These are phyloP conservation scores for Danielia oregonensis DNA, from an alignment of 805 yeast species.

Conservation along the genomic window DNA sequence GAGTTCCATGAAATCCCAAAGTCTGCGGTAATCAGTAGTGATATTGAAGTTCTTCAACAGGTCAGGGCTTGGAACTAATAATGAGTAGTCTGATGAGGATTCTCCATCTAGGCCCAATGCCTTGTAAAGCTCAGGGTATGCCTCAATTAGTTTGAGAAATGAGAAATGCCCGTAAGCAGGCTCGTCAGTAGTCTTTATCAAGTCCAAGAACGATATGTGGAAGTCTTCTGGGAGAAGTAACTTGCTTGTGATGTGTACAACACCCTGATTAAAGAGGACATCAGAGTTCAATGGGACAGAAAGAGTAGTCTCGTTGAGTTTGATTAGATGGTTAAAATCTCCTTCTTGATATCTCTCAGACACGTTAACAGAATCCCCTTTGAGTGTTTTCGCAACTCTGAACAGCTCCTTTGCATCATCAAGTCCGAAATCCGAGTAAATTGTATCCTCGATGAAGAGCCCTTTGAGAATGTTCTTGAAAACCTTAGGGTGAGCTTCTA, in stretches of 20 bases:
- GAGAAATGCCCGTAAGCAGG: slow-evolving; percentile 19
- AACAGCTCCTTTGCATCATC: slow-evolving; percentile 16
- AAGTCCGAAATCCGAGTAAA: slow-evolving; percentile 60
- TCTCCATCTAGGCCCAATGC: slow-evolving; percentile 34
- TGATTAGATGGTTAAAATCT: slow-evolving; percentile 20
- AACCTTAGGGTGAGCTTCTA: slow-evolving; percentile 49
- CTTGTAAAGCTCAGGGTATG: slow-evolving; percentile 38
- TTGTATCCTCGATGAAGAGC: slow-evolving; percentile 55
- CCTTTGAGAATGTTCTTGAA: slow-evolving; percentile 54
- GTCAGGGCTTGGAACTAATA: slow-evolving; percentile 67
- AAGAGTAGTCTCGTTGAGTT: slow-evolving; percentile 29
- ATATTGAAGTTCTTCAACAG: slow-evolving; percentile 53
- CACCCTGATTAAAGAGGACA: slow-evolving; percentile 78
- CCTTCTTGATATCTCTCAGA: slow-evolving; percentile 17
- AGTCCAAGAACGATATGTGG: slow-evolving; percentile 49
- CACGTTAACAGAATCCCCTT: slow-evolving; percentile 27
- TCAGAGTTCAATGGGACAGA: slow-evolving; percentile 50
- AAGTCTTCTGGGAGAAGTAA: slow-evolving; percentile 57
- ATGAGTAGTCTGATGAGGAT: slow-evolving; percentile 42
- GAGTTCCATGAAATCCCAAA: slow-evolving; percentile 55
- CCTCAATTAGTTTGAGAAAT: slow-evolving; percentile 45
- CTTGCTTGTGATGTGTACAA: slow-evolving; percentile 63
- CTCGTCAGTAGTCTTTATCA: slow-evolving; percentile 50
- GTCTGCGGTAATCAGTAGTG: slow-evolving; percentile 36
- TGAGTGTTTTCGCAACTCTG: slow-evolving; percentile 17